These are phyloP conservation scores for Paracoccidioides lutzii DNA, from an alignment of 2,329 filamentous ascomycete genomes.

Conservation along the genomic window DNA sequence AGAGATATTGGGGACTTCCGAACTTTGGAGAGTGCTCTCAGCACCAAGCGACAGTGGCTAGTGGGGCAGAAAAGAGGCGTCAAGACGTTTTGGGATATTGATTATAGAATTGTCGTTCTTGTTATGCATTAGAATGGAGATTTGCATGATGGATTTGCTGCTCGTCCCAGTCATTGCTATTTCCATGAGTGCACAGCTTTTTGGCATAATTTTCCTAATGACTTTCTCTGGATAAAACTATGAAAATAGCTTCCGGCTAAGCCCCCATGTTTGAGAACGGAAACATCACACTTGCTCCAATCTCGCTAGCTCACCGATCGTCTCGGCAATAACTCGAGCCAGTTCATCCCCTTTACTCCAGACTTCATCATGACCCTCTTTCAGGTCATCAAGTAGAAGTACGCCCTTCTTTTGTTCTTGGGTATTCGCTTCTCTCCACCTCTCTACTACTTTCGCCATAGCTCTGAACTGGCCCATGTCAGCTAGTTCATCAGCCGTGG, in stretches of 20 bases:
- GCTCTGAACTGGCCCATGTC: slow-evolving; percentile 25
- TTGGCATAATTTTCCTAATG: not conserved
- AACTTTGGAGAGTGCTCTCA: not conserved
- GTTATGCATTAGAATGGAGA: not conserved
- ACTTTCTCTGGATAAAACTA: not conserved
- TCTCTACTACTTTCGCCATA: slow-evolving; percentile 40
- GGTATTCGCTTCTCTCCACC: slow-evolving; percentile 35
- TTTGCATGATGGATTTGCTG: too few relatives aligned
- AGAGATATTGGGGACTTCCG: not conserved
- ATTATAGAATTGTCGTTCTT: not conserved
- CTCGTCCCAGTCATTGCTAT: too few relatives aligned
- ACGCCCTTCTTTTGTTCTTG: slow-evolving; percentile 27
- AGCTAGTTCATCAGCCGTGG: slow-evolving; percentile 30
- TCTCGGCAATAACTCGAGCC: slow-evolving; percentile 23
- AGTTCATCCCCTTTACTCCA: slow-evolving; percentile 31
- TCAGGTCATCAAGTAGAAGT: slow-evolving; percentile 25
- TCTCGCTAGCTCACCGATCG: slow-evolving; percentile 19
- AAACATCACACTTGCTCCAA: slow-evolving; percentile 5
- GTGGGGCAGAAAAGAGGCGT: too few relatives aligned
- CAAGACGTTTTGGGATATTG: too few relatives aligned
- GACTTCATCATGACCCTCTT: slow-evolving; percentile 30
- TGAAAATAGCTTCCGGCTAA: not conserved
- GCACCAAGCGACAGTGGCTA: not conserved
- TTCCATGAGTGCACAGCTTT: too few relatives aligned
- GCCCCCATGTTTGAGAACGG: not conserved